Conservation (phyloP, 208 protist genomes). For the Leishmania braziliensis region DNA sequence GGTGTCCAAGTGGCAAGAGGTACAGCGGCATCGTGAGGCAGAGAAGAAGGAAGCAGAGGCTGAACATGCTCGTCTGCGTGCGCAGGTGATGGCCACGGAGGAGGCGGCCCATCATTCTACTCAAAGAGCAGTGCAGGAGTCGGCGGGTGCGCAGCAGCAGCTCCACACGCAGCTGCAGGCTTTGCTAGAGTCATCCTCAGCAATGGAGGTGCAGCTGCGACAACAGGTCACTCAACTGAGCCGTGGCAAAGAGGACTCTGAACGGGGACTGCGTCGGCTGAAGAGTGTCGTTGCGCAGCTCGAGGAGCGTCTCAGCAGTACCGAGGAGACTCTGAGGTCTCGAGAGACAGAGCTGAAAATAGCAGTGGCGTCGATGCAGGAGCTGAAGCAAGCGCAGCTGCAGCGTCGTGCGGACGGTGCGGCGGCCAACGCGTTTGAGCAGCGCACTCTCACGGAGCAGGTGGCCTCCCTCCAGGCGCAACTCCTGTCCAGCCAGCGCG, state of each 20-base stretch:
- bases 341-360: constrained; percentile 17
- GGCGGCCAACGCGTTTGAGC: constrained; percentile 15
- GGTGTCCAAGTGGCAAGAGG: constrained; percentile 30
- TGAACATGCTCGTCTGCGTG: constrained; percentile 6
- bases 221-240: constrained; percentile 17
- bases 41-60: constrained; percentile 13
- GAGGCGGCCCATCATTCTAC: neutral
- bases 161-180: constrained; percentile 26
- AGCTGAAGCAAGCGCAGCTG: constrained; percentile 11
- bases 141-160: constrained; percentile 18
- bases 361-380: constrained; percentile 4
- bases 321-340: constrained; percentile 11
- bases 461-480: constrained; percentile 26
- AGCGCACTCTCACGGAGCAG: constrained; percentile 12
- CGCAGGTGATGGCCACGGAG: constrained; percentile 10
- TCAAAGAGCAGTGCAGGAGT: neutral
- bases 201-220: constrained; percentile 16
- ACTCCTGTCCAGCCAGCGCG: constrained; percentile 18
- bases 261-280: constrained; percentile 14
- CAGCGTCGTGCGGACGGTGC: constrained; percentile 16
- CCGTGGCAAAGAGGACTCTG: constrained; percentile 11
- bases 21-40: constrained; percentile 24
- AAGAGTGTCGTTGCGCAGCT: constrained; percentile 12
- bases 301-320: constrained; percentile 10
- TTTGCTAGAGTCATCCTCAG: constrained; percentile 1